Conservation (phyloP, 495 filamentous ascomycete genomes). For the Aspergillus kassunensis region DNA sequence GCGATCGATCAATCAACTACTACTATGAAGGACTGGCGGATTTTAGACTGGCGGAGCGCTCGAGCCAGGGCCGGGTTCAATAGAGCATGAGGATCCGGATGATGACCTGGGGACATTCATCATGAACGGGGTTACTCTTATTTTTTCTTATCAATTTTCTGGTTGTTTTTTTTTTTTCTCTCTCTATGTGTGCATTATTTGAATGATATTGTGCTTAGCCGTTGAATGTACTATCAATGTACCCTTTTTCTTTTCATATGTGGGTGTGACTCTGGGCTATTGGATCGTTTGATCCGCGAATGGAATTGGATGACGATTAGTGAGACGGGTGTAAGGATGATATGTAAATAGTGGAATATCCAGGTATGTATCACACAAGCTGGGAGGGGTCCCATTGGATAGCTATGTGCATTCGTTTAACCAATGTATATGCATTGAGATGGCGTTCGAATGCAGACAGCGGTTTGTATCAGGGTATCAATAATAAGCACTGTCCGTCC, state of each 20-base stretch:
- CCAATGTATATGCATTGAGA: too few relatives aligned
- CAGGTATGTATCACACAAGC: too few relatives aligned
- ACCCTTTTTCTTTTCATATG: not conserved
- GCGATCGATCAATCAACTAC: too few relatives aligned
- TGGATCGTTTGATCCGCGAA: not conserved
- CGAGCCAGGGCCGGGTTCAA: too few relatives aligned
- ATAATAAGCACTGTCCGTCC: constrained; percentile 43
- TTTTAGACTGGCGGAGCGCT: too few relatives aligned
- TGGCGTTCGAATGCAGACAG: too few relatives aligned
- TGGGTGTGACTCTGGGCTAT: not conserved
- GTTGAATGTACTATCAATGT: constrained; percentile 3
- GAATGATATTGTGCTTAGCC: constrained; percentile 7
- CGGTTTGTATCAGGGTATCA: constrained; percentile 37
- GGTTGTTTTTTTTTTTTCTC: constrained; percentile 1
- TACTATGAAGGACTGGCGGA: too few relatives aligned
- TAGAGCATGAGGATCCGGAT: too few relatives aligned
- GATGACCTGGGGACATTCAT: not conserved
- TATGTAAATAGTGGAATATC: too few relatives aligned
- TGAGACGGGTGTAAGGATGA: too few relatives aligned
- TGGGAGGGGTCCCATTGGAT: too few relatives aligned
- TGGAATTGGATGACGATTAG: not conserved
- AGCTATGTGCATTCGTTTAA: too few relatives aligned
- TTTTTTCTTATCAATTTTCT: constrained; percentile 9
- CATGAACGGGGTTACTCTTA: constrained; percentile 1
- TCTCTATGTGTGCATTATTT: constrained; percentile 3